Percentiles rank a stretch among this genome's conserved stretches.
phyloP scores from a whole-genome alignment of 139 green algal species.

The Volvox reticuliferus region DNA sequence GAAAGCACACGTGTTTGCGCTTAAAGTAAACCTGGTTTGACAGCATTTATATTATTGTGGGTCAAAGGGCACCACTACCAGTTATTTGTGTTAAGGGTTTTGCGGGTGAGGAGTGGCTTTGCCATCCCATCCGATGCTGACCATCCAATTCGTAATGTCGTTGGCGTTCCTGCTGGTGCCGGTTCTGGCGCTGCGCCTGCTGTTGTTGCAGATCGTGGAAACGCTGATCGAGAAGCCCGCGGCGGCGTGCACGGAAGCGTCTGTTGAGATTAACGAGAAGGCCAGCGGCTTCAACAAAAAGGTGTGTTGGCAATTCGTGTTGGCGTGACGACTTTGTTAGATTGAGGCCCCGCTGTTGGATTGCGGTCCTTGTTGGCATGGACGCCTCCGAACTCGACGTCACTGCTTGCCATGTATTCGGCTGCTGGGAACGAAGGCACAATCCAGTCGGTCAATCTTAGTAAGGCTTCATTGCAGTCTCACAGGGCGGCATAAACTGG shows the following conservation, averaged over 20 bases:
- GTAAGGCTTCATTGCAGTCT: too few species aligned
- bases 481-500: too few species aligned
- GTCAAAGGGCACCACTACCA: too few species aligned
- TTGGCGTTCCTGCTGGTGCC: background rate
- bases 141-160: background rate
- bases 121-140: background rate
- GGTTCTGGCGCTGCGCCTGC: background rate
- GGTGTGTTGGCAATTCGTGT: background rate
- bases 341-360: background rate
- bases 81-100: too few species aligned
- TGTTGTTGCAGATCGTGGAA: background rate
- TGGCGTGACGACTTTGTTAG: background rate
- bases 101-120: background rate
- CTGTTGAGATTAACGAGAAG: background rate
- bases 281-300: background rate
- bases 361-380: background rate
- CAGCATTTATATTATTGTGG: too few species aligned
- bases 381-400: background rate
- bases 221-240: background rate
- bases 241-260: background rate
- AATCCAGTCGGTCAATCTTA: too few species aligned
- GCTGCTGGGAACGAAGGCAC: too few species aligned
- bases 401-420: background rate
- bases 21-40: too few species aligned
- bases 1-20: too few species aligned